Base-by-base conservation (phyloP, 495 filamentous ascomycete species). In the Annulohypoxylon stygium region DNA sequence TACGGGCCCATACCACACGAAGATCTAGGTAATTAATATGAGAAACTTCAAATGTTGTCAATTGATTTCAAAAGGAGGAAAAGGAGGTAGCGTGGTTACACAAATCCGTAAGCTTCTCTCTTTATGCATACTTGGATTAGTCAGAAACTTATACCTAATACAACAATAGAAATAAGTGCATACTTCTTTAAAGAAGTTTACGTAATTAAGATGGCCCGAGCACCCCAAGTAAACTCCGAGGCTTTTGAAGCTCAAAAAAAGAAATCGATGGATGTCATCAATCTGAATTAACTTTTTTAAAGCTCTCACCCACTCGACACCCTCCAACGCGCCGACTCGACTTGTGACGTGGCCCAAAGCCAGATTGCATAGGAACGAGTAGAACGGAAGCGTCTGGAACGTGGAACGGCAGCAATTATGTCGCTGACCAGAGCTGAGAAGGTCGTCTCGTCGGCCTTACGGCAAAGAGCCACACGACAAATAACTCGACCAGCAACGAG, bases 381-480 rank as follows among this genome's bases (percentile, higher is more conserved):
- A 26, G 10, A 66, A 54, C 26, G n/a, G 43, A 20, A 47, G 58
- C 18, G 20, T 25, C 36, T 51, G 60, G 33, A 54, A 54, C n/a
- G 55, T 43, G 37, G 30, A 73, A 23, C 58, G 57, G 54, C 58
- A 70, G 48, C 47, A 53, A 58, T 58, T 50, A 82, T 82, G 81
- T 76, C 78, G 68, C 75, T 80, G 73, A 61, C 75, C 69, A 78
- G 75, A 62, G 70, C 77, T 67, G 74, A 78, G 45, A 75, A 69
- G 75, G 75, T 71, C 18, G 57, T 81, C 51, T 70, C 70, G 71
- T 77, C 79, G 51, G 63, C 72, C 57, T 62, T 79, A 51, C 74
- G 78, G 57, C 76, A 73, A 66, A 64, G 73, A 43, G 48, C 74
- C 11, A 51, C 45, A 12, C 58, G 37, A 34, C 66, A 48, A 54